Conservation (phyloP, 495 filamentous ascomycete species). For the Saxophila tyrrhenica region DNA sequence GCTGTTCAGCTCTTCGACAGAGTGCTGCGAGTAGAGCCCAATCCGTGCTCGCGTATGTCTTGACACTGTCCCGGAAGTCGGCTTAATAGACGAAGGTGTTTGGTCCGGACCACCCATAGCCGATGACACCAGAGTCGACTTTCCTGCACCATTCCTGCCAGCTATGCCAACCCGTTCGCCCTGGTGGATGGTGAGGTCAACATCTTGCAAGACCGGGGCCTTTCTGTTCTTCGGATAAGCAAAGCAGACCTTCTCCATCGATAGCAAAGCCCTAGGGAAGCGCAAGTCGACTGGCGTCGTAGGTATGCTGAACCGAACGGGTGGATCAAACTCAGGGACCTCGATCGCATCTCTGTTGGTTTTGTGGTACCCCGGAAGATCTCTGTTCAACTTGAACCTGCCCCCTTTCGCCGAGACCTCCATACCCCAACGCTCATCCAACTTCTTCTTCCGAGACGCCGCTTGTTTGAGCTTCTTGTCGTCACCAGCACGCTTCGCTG, state of each 20-base stretch:
- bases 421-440: constrained; percentile 68
- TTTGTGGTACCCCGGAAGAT: constrained; percentile 49
- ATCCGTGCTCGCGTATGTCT: constrained; percentile 54
- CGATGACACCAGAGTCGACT: constrained; percentile 56
- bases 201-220: constrained; percentile 40
- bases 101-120: constrained; percentile 34
- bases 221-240: constrained; percentile 37
- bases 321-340: constrained; percentile 52
- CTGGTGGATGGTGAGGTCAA: constrained; percentile 53
- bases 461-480: constrained; percentile 71
- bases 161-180: constrained; percentile 63
- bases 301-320: constrained; percentile 40
- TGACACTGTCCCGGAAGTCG: constrained; percentile 43
- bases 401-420: constrained; percentile 57
- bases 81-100: constrained; percentile 28
- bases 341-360: constrained; percentile 54
- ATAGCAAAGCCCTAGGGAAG: constrained; percentile 61
- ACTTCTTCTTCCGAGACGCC: constrained; percentile 65
- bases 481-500: constrained; percentile 60
- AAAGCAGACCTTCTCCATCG: constrained; percentile 53
- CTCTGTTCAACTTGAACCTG: constrained; percentile 68
- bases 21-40: constrained; percentile 69
- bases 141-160: constrained; percentile 64
- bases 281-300: constrained; percentile 54
- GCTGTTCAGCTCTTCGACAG: constrained; percentile 53